A percentile compares a stretch with the other conserved stretches of the same genome.
Conservation (phyloP, 129 eudicot genomes). For the Calendula officinalis region DNA sequence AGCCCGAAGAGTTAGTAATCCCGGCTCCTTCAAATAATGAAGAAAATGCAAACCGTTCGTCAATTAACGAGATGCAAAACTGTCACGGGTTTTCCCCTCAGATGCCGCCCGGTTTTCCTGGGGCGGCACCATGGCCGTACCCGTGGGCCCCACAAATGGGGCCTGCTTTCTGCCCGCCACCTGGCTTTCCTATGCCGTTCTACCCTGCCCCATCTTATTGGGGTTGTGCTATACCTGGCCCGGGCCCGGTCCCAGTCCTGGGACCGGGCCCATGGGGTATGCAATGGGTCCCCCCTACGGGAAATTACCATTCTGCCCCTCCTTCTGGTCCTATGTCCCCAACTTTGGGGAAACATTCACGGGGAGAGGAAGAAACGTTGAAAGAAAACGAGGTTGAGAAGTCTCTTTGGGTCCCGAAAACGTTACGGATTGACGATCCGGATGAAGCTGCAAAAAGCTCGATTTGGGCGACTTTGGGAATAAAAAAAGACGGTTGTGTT, state of each 20-base stretch:
- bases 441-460: slow-evolving; percentile 79
- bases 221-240: slow-evolving; percentile 43
- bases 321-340: slow-evolving; percentile 54
- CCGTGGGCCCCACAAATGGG: slow-evolving; percentile 71
- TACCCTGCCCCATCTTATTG: slow-evolving; percentile 60
- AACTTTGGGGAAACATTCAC: slow-evolving; percentile 73
- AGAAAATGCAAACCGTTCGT: slow-evolving; percentile 42
- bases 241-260: too few relatives aligned
- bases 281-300: slow-evolving; percentile 51
- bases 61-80: slow-evolving; percentile 38
- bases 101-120: slow-evolving; percentile 60
- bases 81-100: slow-evolving; percentile 49
- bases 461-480: slow-evolving; percentile 74
- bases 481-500: slow-evolving; percentile 49
- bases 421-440: slow-evolving; percentile 72
- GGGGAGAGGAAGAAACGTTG: slow-evolving; percentile 47
- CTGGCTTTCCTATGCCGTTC: slow-evolving; percentile 61
- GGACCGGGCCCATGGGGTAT: slow-evolving; percentile 52
- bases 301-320: slow-evolving; percentile 38
- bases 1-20: slow-evolving; percentile 41
- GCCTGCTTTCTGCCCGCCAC: slow-evolving; percentile 44
- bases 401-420: slow-evolving; percentile 77
- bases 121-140: slow-evolving; percentile 82
- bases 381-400: slow-evolving; percentile 52
- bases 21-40: slow-evolving; percentile 40